Conservation (phyloP, 2,329 filamentous ascomycete genomes). For the Intubia oerlemansii region DNA sequence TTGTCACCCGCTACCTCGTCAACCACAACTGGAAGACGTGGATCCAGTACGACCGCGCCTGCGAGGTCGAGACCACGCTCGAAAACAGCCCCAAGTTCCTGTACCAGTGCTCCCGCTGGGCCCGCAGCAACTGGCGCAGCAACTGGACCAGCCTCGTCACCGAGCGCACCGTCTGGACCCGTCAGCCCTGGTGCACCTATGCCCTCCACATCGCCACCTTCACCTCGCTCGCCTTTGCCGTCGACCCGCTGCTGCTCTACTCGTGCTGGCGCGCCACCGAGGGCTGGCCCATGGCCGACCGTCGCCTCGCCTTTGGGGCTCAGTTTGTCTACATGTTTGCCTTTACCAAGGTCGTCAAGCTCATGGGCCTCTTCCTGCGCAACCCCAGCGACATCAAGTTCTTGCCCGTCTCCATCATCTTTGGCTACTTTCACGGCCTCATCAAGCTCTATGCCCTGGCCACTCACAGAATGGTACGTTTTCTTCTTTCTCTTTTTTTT, state of each 20-base stretch:
- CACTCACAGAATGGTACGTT: constrained; percentile 56
- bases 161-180: constrained; percentile 65
- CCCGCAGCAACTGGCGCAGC: constrained; percentile 92
- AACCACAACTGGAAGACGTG: constrained; percentile 83
- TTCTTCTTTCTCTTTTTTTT: no score
- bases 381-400: constrained; percentile 65
- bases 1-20: constrained; percentile 90
- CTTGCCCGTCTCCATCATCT: constrained; percentile 67
- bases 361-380: constrained; percentile 66
- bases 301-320: constrained; percentile 33
- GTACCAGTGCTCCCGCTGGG: constrained; percentile 86
- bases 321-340: constrained; percentile 55
- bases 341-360: constrained; percentile 80
- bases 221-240: constrained; percentile 63
- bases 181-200: constrained; percentile 85
- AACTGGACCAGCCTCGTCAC: constrained; percentile 78
- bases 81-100: constrained; percentile 79
- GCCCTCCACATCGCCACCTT: constrained; percentile 84
- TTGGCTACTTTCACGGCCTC: constrained; percentile 80
- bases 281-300: constrained; percentile 31
- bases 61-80: constrained; percentile 79
- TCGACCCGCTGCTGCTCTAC: constrained; percentile 53
- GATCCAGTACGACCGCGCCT: constrained; percentile 83
- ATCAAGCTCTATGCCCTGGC: constrained; percentile 80
- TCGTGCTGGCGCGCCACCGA: constrained; percentile 48